Base-by-base conservation (phyloP, 139 green algal genomes). In the Picochlorum sp. region DNA sequence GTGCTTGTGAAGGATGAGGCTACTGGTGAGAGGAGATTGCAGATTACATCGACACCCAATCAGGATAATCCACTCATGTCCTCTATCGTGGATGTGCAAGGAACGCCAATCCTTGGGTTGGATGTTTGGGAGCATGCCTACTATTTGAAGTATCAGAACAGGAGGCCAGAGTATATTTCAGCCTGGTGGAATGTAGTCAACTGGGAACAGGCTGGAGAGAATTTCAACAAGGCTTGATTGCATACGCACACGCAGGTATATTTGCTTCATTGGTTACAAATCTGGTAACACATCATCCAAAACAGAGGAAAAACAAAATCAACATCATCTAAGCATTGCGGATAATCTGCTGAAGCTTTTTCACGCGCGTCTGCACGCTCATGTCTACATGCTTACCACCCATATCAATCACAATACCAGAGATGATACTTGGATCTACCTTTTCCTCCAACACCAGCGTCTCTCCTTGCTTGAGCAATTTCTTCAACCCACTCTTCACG, bases 361-460 rank as follows among this genome's bases (percentile, higher is more conserved):
- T 76, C 21, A 91, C 66, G 21, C 71, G 68, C 4, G 75, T 67
- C 49, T 59, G 50, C 47, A 94, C 81, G 47, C 71, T 85, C 57
- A 94, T 62, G 68, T 94, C 86, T 14, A 94, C 81, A 67, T 86
- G 77, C 74, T 88, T 87, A 62, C 94, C 86, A 8, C 80, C 86
- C 26, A 94, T 80, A 57, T 85, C 73, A 18, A 94, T 65, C 20
- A 92, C 68, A 23, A 94, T 31, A 44, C 86, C 86, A 7, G 83
- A 85, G 26, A 94, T 75, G 57, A 94, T 87, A 30, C 47, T 66
- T 20, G 82, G 82, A 55, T 94, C 74, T 31, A 94, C 67, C 64
- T 72, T 72, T 57, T 78, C 38, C 30, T 77, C 50, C 49, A 88
- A 37, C 14, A 70, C 58, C 31, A 92, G 67, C 38, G 54, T 80